A percentile compares a stretch with the other conserved stretches of the same genome.
phyloP scores from a whole-genome alignment of 768 basidiomycete genomes.

The Xerocomellus intermedius region DNA sequence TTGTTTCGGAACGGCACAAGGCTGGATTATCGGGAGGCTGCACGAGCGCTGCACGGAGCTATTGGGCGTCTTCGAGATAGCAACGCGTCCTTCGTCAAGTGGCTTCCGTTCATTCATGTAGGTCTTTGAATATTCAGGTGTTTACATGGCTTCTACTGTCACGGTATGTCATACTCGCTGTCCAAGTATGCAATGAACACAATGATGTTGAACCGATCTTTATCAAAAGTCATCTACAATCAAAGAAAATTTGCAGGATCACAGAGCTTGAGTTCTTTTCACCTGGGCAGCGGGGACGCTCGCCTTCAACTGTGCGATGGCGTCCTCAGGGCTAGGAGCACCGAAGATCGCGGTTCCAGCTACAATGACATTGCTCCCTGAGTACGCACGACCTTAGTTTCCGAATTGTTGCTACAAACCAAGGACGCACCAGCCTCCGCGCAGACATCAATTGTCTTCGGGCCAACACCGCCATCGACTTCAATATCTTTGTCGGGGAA shows the following conservation, averaged over 20 bases:
- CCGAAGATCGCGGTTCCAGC: constrained; percentile 95
- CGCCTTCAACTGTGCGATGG: constrained; percentile 71
- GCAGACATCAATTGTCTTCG: constrained; percentile 82
- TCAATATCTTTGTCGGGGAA: constrained; percentile 97
- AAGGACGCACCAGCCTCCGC: constrained; percentile 73
- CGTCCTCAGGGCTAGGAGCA: constrained; percentile 71
- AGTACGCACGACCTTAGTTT: neutral
- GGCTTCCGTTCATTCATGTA: too few species aligned
- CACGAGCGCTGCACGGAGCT: too few species aligned
- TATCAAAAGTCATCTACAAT: neutral
- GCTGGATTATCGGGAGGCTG: too few species aligned
- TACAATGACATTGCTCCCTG: constrained; percentile 97
- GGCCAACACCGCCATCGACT: constrained; percentile 97
- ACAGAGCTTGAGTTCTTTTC: constrained; percentile 28
- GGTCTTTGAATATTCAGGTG: too few species aligned
- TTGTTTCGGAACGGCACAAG: neutral
- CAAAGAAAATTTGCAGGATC: neutral
- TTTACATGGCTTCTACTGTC: too few species aligned
- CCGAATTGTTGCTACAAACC: neutral
- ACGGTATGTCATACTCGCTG: too few species aligned
- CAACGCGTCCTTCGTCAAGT: too few species aligned
- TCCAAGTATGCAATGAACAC: too few species aligned
- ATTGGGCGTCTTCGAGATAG: too few species aligned
- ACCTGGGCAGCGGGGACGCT: constrained; percentile 69
- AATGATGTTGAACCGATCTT: too few species aligned